Base-by-base conservation (phyloP, 768 basidiomycete species). In the Lactarius hengduanensis region DNA sequence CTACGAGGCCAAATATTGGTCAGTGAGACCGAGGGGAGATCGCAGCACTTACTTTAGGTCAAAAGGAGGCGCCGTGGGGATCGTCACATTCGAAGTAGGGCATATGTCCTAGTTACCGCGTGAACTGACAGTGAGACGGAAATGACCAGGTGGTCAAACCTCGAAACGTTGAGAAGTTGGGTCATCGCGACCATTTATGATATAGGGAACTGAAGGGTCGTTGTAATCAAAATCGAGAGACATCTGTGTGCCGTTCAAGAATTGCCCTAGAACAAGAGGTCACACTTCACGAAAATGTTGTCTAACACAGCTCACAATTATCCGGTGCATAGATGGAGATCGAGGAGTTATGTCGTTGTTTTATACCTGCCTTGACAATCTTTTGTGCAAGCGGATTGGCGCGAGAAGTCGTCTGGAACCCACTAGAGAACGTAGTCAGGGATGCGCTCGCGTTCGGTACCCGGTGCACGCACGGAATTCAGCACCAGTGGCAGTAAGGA, bases 301-400 rank as follows among this genome's bases (percentile, higher is more conserved):
- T 10, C 10, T 13, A 28, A 41, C 50, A 28, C 5, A 8, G 71
- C 81, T 60, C 64, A 85, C 86, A 86, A 67, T 36, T 85, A 65
- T 81, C 80, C 2, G 80, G 76, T 4, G 80, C 74, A 70, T 86
- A 87, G 76, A 80, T 82, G 0, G 76, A 72, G 20, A 78, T 67
- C 1, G 64, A 36, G 38, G 69, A 74, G 53, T 80, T 76, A 8
- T 82, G 69, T 0, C 80, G 78, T 40, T 80, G 75, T 4, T 75
- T 77, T 55, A 88, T 86, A 70, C 83, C 81, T 3, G 80, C 78
- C 13, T 79, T 78, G 10, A 87, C 76, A 53, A 88, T 85, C 73
- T 84, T 86, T 68, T 83, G 80, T 2, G 87, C 86, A 6, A 88
- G 79, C 4, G 80, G 76, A 68, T 83, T 86, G 8, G 80, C 85